Conservation (phyloP, 2,329 filamentous ascomycete species). For the Chrysosporium queenslandicum region DNA sequence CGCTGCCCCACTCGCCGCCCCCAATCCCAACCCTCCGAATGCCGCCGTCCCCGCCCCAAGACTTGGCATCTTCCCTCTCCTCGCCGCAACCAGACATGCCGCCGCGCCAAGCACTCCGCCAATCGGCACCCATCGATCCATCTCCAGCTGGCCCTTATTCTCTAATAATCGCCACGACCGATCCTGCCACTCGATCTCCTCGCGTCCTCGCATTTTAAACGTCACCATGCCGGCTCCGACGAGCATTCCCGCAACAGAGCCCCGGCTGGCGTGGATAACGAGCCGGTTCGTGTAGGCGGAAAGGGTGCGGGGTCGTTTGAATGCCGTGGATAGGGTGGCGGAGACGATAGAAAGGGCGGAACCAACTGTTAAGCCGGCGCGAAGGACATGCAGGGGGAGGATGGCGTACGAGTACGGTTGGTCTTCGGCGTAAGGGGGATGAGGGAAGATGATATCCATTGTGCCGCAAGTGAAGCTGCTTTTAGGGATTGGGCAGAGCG, state of each 20-base stretch:
- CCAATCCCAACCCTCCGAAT: slow-evolving; percentile 11
- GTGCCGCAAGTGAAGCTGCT: too few species aligned
- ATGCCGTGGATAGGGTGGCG: slow-evolving; percentile 5
- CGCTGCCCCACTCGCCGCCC: slow-evolving; percentile 8
- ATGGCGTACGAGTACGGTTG: slow-evolving; percentile 10
- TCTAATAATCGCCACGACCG: slow-evolving; percentile 11
- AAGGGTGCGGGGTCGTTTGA: slow-evolving; percentile 8
- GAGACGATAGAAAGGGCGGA: slow-evolving; percentile 10
- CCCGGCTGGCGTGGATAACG: slow-evolving; percentile 11
- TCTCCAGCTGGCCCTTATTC: slow-evolving; percentile 9
- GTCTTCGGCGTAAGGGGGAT: slow-evolving; percentile 13
- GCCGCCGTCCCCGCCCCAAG: background rate
- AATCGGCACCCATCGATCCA: slow-evolving; percentile 6
- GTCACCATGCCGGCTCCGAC: slow-evolving; percentile 5
- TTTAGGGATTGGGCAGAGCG: background rate
- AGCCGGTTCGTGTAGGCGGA: slow-evolving; percentile 7
- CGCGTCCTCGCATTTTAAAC: slow-evolving; percentile 8
- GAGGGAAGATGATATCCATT: slow-evolving; percentile 14
- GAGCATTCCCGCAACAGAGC: slow-evolving; percentile 9
- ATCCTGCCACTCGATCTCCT: slow-evolving; percentile 14
- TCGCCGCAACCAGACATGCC: slow-evolving; percentile 1
- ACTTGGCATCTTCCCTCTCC: slow-evolving; percentile 10
- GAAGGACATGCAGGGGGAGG: slow-evolving; percentile 11
- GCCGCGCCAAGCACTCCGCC: slow-evolving; percentile 10
- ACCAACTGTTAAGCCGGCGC: slow-evolving; percentile 9